These are phyloP conservation scores for Letharia columbiana DNA, from an alignment of 495 filamentous ascomycete genomes.

Conservation along the genomic window DNA sequence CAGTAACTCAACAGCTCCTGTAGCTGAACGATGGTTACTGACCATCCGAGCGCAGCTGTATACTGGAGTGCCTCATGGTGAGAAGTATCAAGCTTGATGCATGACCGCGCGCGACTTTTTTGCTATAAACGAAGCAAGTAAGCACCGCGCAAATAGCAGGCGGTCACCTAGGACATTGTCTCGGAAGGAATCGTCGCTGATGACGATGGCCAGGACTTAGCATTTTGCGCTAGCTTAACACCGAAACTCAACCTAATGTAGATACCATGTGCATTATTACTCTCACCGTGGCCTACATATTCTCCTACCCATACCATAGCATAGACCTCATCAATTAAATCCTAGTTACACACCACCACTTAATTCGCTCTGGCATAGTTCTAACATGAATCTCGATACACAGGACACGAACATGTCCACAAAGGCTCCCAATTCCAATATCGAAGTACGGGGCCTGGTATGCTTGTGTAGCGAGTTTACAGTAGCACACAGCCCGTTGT, in stretches of 20 bases:
- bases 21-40: not conserved
- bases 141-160: not conserved
- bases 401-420: too few species aligned
- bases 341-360: too few species aligned
- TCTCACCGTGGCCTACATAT: too few species aligned
- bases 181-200: too few species aligned
- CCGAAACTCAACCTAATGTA: not conserved
- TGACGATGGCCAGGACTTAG: not conserved
- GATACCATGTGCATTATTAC: too few species aligned
- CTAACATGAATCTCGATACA: too few species aligned
- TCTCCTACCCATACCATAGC: too few species aligned
- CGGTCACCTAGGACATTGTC: not conserved
- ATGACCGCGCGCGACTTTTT: not conserved
- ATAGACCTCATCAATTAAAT: too few species aligned
- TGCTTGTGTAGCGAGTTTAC: not conserved
- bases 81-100: not conserved
- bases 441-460: not conserved
- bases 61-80: constrained; percentile 9
- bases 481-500: not conserved
- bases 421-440: too few species aligned
- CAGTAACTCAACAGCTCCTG: not conserved
- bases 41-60: constrained; percentile 10
- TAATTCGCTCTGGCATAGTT: too few species aligned
- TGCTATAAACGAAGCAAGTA: not conserved
- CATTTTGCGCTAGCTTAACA: not conserved